Base-by-base conservation (phyloP, 805 yeast genomes). In the Yamadazyma olivae region DNA sequence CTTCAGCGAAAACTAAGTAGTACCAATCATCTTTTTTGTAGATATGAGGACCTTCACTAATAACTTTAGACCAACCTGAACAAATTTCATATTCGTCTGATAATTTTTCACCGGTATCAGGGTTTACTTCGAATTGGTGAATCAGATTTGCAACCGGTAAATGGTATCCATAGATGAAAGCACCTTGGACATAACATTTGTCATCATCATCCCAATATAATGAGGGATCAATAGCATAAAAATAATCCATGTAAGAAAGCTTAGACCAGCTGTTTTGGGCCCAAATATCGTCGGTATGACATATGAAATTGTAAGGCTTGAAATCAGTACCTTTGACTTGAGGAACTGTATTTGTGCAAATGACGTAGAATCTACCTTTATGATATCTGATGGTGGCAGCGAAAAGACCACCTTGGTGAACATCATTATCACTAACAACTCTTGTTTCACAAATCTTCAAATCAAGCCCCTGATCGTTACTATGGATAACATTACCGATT, bases 281-380 rank as follows among this genome's bases (percentile, higher is more conserved):
- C 38, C 38, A 35, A 14, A 35, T 35, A 35, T 35, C 38, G 24
- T 35, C 38, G 4, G 38, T 35, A 24, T 35, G 38, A 24, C 33
- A 29, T 14, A 35, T 29, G 25, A 35, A 35, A 15, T 35, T 35
- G 3, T 8, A 14, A 10, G 38, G 38, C 16, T 23, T 24, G 24
- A 29, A 29, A 4, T 30, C 33, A 14, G 5, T 16, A 6, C n/a
- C 25, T 6, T 14, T 9, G 3, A 15, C 17, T 29, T 30, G 17
- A 15, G 30, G 29, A 24, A 29, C 4, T 3, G 30, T 23, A 20
- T 35, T 35, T 6, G 38, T 35, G 24, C 30, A 29, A 8, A 35
- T 35, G 21, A 24, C 26, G 19, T 35, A 35, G 13, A 35, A 35
- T 24, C 38, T 35, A 3, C 38, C 38, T 12, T 35, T 35, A 24